Evolutionary conservation across 345 rosid species (phyloP), one percentile per base, ranked within the genome.

Genomic region (Barbarea vulgaris): DNA sequence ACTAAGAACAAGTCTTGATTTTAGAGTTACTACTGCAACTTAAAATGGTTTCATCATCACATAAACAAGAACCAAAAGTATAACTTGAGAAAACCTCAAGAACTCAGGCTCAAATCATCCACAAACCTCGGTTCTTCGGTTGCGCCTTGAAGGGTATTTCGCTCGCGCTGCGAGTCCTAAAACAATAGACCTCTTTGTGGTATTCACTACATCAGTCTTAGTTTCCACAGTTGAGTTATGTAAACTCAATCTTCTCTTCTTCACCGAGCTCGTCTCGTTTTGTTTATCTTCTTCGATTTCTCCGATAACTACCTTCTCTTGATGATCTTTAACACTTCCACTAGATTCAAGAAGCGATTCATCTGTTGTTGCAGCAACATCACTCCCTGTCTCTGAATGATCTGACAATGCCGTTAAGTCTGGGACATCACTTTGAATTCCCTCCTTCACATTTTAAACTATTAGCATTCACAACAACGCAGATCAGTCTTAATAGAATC

Each of bases 171-270:
- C 28, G 9, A 69, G 73, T 69, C 73, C 73, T 0, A 2, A 54
- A 39, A 69, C 73, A 39, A 41, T 11, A 25, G 2, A 13, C 1
- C 13, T 55, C 63, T 7, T 55, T 13, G 53, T 4, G 3, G 14
- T 18, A 41, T 27, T 31, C 53, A 51, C 25, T 27, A 52, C 50
- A 36, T 53, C 12, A 3, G n/a, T 53, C 51, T 7, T n/a, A 53
- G 39, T 39, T 37, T 54, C 39, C 27, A 4, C 11, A 36, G 18
- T 39, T 54, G 63, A 68, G 59, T 68, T 10, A 54, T 39, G n/a
- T 36, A 42, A 42, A 69, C 64, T 55, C 54, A 41, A 18, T 7
- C 42, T 42, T 17, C 64, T 55, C 64, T 69, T 55, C 54, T 41
- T 69, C 11, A 9, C 53, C 3, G 4, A 2, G 1, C 59, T 67